These are phyloP conservation scores for Glycine tomentella DNA, from an alignment of 306 rosid genomes.

Conservation along the genomic window DNA sequence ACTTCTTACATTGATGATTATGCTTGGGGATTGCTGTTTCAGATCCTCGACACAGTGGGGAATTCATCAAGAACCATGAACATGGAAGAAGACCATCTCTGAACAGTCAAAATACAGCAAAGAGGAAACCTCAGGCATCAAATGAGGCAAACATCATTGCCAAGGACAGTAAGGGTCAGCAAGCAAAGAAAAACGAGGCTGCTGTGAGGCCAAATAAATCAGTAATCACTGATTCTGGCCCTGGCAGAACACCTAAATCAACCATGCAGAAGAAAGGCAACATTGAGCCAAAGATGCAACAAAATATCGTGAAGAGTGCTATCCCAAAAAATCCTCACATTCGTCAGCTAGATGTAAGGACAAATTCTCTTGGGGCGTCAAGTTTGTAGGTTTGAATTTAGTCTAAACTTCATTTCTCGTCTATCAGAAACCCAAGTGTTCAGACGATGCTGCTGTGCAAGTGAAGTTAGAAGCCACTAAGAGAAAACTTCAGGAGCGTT, in stretches of 20 bases:
- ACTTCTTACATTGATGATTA: conserved; percentile 54
- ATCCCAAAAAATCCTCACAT: conserved; percentile 55
- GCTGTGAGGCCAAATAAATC: conserved; percentile 55
- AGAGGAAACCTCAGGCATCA: conserved; percentile 52
- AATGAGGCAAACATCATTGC: conserved; percentile 46
- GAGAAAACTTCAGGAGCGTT: conserved; percentile 86
- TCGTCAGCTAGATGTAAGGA: conserved; percentile 60
- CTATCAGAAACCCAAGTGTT: conserved; percentile 57
- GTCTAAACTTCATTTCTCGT: conserved; percentile 40
- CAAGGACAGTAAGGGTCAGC: conserved; percentile 57
- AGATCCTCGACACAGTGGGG: conserved; percentile 79
- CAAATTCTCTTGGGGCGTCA: conserved; percentile 4
- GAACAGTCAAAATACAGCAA: conserved; percentile 35
- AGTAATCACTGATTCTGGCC: conserved; percentile 51
- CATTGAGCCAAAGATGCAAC: conserved; percentile 48
- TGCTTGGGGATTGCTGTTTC: conserved; percentile 63
- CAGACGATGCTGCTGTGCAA: conserved; percentile 55
- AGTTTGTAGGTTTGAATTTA: conserved; percentile 27
- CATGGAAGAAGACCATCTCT: not conserved
- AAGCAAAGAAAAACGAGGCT: conserved; percentile 57
- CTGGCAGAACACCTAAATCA: conserved; percentile 63
- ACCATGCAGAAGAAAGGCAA: conserved; percentile 51
- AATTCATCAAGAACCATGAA: conserved; percentile 45
- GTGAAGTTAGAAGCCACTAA: conserved; percentile 78
- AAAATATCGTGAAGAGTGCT: conserved; percentile 48